Base-by-base conservation (phyloP, 768 basidiomycete species). In the Tremella fuciformis region DNA sequence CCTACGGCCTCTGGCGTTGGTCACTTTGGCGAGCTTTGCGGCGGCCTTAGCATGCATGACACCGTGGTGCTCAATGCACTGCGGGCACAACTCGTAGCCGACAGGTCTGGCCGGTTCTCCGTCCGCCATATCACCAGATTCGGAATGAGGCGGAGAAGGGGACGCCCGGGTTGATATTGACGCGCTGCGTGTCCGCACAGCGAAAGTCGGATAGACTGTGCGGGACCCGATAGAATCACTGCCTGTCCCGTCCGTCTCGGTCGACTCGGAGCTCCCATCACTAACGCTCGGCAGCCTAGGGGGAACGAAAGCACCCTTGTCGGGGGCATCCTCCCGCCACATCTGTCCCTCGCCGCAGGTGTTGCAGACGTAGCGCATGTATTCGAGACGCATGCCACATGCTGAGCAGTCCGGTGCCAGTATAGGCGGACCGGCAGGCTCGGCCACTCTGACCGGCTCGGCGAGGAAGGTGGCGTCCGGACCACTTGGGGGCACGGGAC, bases 281-380 rank as follows among this genome's bases (percentile, higher is more conserved):
- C 37, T 49, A 16, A 58, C 49, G 46, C 59, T 57, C 1, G 46
- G 44, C 22, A n/a, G n/a, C n/a, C 21, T 39, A 13, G 19, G 48
- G 13, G 53, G 50, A 15, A 53, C 40, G 19, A 65, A 59, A 2
- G 37, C 44, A 16, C 53, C 49, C 57, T 59, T 63, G 16, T 51
- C 60, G 19, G 59, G 50, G 2, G 55, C 70, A 40, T 66, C 57
- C 16, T 67, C 68, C 54, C 61, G 55, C 73, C 74, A 72, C 60
- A 70, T 65, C 13, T 71, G 65, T 9, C 67, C 68, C 53, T 89
- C 88, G 8, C 90, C 91, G 67, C 92, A 94, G 21, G 85, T 87
- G 3, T 86, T 82, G 70, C 93, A 97, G 13, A 93, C 86, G 74
- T 97, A 96, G 47, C 89, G 85, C 73, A 94, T 84, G n/a, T 84